Base-by-base conservation (phyloP, 2,329 filamentous ascomycete genomes). In the Cladorrhinum sp. region DNA sequence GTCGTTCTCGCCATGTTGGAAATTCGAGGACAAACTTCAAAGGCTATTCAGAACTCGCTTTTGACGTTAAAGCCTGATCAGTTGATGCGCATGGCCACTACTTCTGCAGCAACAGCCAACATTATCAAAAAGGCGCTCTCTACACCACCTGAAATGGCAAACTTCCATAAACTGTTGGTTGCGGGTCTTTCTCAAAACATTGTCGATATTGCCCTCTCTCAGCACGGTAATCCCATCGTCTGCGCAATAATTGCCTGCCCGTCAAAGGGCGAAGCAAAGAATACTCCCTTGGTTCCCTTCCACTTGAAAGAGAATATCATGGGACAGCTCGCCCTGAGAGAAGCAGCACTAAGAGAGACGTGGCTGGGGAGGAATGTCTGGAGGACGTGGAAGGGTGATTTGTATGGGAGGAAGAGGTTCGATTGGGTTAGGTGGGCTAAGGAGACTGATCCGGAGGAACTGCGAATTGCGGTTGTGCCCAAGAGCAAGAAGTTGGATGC, bases 1-100 rank as follows among this genome's bases (percentile, higher is more conserved):
- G 82, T 99, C 25, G 87, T 90, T 8, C 88, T 95, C 63, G 78
- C 89, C 3, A 89, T 99, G 78, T 85, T 98, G 55, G 77, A 84
- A 7, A 87, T 91, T 24, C 84, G 90, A 0, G 91, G 91, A 0
- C 74, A 82, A 1, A 79, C 93, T 1, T 82, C 84, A 59, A 85
- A 85, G 55, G 81, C 93, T 10, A 83, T 96, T 29, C 91, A 95
- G 71, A 83, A 87, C 16, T 85, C 88, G n/a, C 75, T 95, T 23
- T 76, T 88, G 20, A 78, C 84, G 3, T 80, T 89, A 65, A 77
- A 80, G 10, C 72, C 76, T 50, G 83, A 79, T 57, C 82, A 77
- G 22, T 79, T 87, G 58, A 71, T 91, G 29, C 78, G 81, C 41
- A 84, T 98, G 57, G 87, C 91, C 24, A 88, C 76, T 1, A 73